Conservation (phyloP, 306 rosid genomes). For the Lithocarpus polystachyus region DNA sequence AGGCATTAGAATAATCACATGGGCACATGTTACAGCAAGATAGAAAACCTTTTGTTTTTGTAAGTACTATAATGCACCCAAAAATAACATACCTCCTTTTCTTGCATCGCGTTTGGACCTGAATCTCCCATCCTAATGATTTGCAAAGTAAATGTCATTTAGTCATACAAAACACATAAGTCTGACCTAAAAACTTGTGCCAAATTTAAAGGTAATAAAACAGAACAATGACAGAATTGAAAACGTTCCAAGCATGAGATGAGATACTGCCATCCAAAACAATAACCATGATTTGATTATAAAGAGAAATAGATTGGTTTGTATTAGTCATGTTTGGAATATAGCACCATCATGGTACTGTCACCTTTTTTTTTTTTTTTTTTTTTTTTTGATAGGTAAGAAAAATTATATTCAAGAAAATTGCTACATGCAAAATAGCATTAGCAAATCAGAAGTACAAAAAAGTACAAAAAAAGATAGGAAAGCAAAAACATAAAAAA, state of each 20-base stretch:
- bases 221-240: not conserved
- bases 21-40: too few species aligned
- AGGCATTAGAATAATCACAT: not conserved
- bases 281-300: not conserved
- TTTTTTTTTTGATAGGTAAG: too few species aligned
- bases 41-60: not conserved
- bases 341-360: too few species aligned
- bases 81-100: slow-evolving; percentile 69
- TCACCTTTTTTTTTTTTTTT: too few species aligned
- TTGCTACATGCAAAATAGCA: too few species aligned
- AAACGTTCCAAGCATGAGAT: not conserved
- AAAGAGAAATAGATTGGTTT: not conserved
- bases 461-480: too few species aligned
- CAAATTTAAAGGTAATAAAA: slow-evolving; percentile 18
- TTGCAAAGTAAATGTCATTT: slow-evolving; percentile 27
- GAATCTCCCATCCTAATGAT: slow-evolving; percentile 93
- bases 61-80: slow-evolving; percentile 5
- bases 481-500: too few species aligned
- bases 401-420: too few species aligned
- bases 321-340: too few species aligned
- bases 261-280: not conserved
- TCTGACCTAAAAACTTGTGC: slow-evolving; percentile 13
- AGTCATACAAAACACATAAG: slow-evolving; percentile 13
- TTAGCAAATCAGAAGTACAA: too few species aligned
- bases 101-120: slow-evolving; percentile 96